A percentile compares a stretch with the other conserved stretches of the same genome.
phyloP scores from a whole-genome alignment of 441 rosid species.

The Adansonia grandidieri region DNA sequence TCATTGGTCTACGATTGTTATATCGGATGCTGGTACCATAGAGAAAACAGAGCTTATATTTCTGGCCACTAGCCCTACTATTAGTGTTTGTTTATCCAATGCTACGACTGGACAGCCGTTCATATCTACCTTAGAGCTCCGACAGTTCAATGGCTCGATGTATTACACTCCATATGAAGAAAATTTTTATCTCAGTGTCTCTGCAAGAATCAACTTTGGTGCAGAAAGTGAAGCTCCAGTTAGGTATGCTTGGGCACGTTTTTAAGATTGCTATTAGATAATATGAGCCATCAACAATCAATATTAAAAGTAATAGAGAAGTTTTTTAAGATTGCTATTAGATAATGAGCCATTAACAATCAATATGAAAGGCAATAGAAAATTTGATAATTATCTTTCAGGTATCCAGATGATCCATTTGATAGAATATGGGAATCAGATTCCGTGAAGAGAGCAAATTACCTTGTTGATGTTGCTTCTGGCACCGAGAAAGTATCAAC shows the following conservation, averaged over 20 bases:
- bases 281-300: neutral
- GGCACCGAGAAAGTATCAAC: constrained; percentile 85
- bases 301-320: no score
- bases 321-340: no score
- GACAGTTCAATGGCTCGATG: constrained; percentile 87
- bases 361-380: no score
- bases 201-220: constrained; percentile 96
- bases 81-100: constrained; percentile 88
- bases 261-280: constrained; percentile 18
- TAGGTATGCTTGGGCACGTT: constrained; percentile 54
- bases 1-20: constrained; percentile 89
- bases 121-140: constrained; percentile 96
- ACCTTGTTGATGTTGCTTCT: constrained; percentile 90
- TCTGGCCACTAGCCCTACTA: constrained; percentile 67
- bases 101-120: constrained; percentile 97
- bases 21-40: constrained; percentile 71
- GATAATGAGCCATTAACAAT: neutral
- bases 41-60: constrained; percentile 80
- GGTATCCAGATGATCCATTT: constrained; percentile 97
- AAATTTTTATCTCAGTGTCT: constrained; percentile 67
- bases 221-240: constrained; percentile 79
- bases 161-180: constrained; percentile 67
- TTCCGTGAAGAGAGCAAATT: constrained; percentile 72
- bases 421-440: constrained; percentile 98
- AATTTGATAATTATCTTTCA: constrained; percentile 34